Percentiles rank a stretch among this genome's conserved stretches.
Evolutionary conservation across 2,329 filamentous ascomycete genomes (phyloP).

Genomic region (Sporothrix phasma): DNA sequence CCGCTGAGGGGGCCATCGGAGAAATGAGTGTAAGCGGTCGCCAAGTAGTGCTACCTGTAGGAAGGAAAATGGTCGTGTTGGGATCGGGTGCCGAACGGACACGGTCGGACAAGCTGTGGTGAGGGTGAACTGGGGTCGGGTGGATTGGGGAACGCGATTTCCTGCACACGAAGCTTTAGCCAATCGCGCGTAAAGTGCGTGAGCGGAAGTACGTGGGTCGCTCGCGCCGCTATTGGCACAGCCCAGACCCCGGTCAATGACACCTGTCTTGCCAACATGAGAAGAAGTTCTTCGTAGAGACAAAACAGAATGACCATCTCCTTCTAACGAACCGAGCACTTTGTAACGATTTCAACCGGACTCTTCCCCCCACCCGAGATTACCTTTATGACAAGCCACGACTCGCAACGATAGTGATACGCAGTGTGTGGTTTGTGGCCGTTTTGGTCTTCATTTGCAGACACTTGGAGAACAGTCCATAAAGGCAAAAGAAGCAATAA

Average conservation of each 20-base stretch:
- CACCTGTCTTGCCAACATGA: not conserved
- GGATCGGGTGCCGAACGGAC: not conserved
- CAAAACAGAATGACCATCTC: no score
- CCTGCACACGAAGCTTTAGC: not conserved
- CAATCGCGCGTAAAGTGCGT: slow-evolving; percentile 14
- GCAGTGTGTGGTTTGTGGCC: no score
- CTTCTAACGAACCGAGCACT: not conserved
- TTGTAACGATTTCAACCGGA: not conserved
- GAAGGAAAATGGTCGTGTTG: not conserved
- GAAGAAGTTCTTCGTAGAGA: no score
- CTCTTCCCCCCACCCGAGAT: no score
- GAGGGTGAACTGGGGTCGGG: not conserved
- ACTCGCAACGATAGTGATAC: no score
- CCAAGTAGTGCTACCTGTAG: not conserved
- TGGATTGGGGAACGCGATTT: not conserved
- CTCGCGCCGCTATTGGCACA: not conserved
- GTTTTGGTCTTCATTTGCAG: no score
- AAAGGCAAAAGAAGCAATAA: no score
- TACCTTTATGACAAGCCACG: no score
- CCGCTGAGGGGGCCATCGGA: slow-evolving; percentile 6
- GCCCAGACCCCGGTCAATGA: not conserved
- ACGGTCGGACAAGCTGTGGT: not conserved
- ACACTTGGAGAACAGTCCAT: no score
- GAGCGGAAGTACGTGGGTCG: not conserved
- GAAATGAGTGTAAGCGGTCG: not conserved